Percentiles rank a stretch among this genome's conserved stretches.
These are phyloP conservation scores for Cucumis hystrix DNA, from an alignment of 306 rosid genomes.

Conservation along the genomic window DNA sequence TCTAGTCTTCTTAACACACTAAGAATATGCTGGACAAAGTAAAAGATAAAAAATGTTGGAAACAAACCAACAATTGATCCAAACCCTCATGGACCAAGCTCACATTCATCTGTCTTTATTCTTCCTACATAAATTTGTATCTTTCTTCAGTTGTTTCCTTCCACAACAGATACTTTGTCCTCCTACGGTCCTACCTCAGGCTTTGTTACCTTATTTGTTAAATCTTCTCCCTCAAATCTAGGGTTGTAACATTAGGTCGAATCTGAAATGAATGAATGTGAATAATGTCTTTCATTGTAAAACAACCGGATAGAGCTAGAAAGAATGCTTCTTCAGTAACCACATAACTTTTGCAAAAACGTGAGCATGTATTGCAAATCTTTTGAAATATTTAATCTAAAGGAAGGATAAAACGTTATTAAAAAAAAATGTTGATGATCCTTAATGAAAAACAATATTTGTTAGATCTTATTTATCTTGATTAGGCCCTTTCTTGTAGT, in stretches of 20 bases:
- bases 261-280: not conserved
- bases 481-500: no score
- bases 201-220: not conserved
- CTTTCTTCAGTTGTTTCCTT: not conserved
- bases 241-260: not conserved
- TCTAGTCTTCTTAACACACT: not conserved
- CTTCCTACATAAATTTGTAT: not conserved
- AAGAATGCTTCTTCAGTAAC: not conserved
- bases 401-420: not conserved
- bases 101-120: not conserved
- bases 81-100: not conserved
- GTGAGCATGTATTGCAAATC: not conserved
- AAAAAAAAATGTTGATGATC: not conserved
- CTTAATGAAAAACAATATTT: constrained; percentile 6
- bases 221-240: not conserved
- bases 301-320: not conserved
- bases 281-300: not conserved
- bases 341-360: not conserved
- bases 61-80: not conserved
- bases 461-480: no score
- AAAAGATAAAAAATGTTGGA: not conserved
- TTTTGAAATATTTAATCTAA: not conserved
- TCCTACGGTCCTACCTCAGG: not conserved
- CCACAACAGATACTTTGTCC: not conserved
- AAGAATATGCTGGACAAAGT: not conserved